Conservation (phyloP, 2,329 filamentous ascomycete genomes). For the Pseudopithomyces chartarum region DNA sequence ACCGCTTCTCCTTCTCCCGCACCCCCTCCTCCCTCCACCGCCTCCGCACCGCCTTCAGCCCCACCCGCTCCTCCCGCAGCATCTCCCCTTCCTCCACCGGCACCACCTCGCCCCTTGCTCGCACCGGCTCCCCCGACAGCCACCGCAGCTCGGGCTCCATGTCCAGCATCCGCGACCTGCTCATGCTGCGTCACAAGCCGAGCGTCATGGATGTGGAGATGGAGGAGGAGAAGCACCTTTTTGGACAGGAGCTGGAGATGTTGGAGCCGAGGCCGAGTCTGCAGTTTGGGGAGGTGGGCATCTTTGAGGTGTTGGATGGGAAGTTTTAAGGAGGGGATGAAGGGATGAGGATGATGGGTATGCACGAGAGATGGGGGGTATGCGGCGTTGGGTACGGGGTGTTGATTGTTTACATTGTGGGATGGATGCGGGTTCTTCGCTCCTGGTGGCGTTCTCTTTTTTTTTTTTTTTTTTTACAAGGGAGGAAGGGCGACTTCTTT, state of each 20-base stretch:
- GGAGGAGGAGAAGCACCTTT: constrained; percentile 39
- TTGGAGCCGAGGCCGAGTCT: constrained; percentile 39
- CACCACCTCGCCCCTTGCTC: constrained; percentile 37
- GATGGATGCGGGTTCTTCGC: too few relatives aligned
- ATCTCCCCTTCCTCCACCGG: constrained; percentile 27
- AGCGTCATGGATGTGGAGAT: constrained; percentile 42
- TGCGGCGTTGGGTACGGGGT: neutral
- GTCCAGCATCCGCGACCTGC: constrained; percentile 34
- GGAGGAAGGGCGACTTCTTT: too few relatives aligned
- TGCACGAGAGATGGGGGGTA: neutral
- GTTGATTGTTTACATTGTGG: too few relatives aligned
- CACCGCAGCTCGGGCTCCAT: constrained; percentile 31
- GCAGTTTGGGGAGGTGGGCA: constrained; percentile 32
- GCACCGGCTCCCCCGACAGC: constrained; percentile 32
- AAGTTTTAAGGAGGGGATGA: constrained; percentile 23
- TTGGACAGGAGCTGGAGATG: constrained; percentile 34
- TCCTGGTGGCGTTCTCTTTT: too few relatives aligned
- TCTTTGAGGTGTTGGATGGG: constrained; percentile 46
- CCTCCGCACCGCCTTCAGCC: constrained; percentile 42
- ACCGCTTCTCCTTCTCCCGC: constrained; percentile 45
- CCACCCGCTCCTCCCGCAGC: constrained; percentile 37
- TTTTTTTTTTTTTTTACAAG: too few relatives aligned
- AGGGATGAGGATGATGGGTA: neutral
- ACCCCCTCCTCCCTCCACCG: constrained; percentile 36
- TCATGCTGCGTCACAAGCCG: constrained; percentile 40